phyloP scores from a whole-genome alignment of 1,284 basidiomycete species.

The Microbotryum silenes-acaulis region DNA sequence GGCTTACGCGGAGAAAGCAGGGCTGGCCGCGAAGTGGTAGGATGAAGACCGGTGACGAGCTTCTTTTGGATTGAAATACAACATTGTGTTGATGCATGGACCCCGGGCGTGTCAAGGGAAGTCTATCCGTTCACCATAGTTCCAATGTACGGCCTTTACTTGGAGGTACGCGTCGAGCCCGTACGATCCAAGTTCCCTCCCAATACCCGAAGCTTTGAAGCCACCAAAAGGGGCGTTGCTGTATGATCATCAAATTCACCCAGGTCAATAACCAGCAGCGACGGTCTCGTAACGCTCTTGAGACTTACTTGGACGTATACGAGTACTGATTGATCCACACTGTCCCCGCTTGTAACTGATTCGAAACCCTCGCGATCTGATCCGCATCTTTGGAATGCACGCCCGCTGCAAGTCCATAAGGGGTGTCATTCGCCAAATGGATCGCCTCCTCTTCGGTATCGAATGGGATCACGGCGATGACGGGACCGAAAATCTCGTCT shows the following conservation, averaged over 20 bases:
- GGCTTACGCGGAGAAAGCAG: no score
- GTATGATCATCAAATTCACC: not conserved
- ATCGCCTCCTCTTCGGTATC: constrained; percentile 71
- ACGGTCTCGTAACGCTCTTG: constrained; percentile 28
- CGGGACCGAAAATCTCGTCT: constrained; percentile 72
- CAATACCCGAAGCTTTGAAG: constrained; percentile 71
- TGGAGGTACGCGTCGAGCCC: constrained; percentile 79
- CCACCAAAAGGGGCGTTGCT: constrained; percentile 84
- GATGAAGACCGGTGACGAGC: no score
- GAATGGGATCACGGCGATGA: constrained; percentile 67
- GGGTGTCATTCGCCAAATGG: constrained; percentile 68
- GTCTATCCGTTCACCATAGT: constrained; percentile 66
- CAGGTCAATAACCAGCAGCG: constrained; percentile 20
- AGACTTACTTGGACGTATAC: constrained; percentile 50
- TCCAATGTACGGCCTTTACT: constrained; percentile 80
- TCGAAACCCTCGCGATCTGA: constrained; percentile 75
- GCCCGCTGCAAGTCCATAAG: constrained; percentile 79
- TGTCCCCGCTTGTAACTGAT: constrained; percentile 67
- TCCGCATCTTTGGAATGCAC: constrained; percentile 71
- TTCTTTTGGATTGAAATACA: no score
- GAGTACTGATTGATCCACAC: constrained; percentile 65
- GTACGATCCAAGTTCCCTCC: constrained; percentile 73
- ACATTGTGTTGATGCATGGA: no score
- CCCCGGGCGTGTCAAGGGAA: constrained; percentile 49
- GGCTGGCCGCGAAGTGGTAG: no score